Percentiles rank a stretch among this genome's conserved stretches.
Conservation (phyloP, 2,329 filamentous ascomycete species). For the Phialophora chinensis region DNA sequence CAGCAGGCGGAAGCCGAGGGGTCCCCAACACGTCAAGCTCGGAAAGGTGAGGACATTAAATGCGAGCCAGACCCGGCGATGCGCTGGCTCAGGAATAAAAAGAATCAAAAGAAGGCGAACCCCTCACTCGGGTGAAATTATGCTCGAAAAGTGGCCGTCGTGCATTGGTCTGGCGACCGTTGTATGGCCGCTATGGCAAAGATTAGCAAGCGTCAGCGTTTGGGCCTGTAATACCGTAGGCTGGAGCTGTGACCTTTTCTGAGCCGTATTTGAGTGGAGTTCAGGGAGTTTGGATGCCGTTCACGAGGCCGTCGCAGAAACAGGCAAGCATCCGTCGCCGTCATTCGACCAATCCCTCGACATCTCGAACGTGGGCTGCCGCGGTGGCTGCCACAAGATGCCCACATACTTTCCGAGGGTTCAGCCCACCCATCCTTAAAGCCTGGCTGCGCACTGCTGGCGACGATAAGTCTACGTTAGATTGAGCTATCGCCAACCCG, state of each 20-base stretch:
- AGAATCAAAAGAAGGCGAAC: constrained; percentile 27
- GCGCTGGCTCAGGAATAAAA: constrained; percentile 27
- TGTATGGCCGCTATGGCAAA: constrained; percentile 31
- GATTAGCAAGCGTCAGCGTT: constrained; percentile 33
- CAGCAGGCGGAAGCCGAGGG: constrained; percentile 26
- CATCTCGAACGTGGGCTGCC: constrained; percentile 29
- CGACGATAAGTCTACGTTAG: not conserved
- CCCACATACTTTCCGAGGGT: constrained; percentile 14
- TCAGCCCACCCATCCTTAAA: constrained; percentile 11
- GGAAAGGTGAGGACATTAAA: constrained; percentile 33
- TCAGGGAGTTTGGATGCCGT: constrained; percentile 20
- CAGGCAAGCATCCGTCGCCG: constrained; percentile 28
- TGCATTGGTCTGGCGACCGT: constrained; percentile 24
- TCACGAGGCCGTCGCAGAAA: constrained; percentile 32
- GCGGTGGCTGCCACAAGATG: constrained; percentile 33
- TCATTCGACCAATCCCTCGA: constrained; percentile 31
- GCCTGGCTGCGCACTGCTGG: constrained; percentile 5
- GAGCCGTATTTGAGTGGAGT: constrained; percentile 27
- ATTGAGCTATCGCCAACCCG: constrained; percentile 8
- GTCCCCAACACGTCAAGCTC: constrained; percentile 8
- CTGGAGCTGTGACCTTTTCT: constrained; percentile 23
- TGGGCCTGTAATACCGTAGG: constrained; percentile 20
- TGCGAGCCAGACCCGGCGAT: constrained; percentile 34
- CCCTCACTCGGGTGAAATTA: constrained; percentile 29
- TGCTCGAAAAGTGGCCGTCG: constrained; percentile 23